Base-by-base conservation (phyloP, 2,329 filamentous ascomycete genomes). In the Aspergillus piperis region DNA sequence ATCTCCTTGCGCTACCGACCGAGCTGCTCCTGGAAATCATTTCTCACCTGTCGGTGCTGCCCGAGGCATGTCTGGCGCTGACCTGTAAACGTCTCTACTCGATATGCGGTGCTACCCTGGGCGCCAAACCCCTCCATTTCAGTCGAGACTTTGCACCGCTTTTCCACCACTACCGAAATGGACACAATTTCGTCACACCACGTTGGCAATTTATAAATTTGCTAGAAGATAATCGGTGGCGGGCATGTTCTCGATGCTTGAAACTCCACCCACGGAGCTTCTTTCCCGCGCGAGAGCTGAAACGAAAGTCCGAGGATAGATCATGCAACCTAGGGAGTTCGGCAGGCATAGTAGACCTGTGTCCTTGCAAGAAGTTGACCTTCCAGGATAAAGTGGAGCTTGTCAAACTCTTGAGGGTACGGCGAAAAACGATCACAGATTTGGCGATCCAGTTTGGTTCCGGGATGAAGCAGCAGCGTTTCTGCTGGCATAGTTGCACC, bases 291-390 rank as follows among this genome's bases (percentile, higher is more conserved):
- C 66, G 70, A 44, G 74, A 77, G 58, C 52, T 77, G n/a, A 67
- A 67, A 59, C 71, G 71, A 50, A 72, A 72, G 15, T 48, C 75
- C 5, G 73, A 75, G 42, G 63, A 62, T 23, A 71, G 75, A 32
- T 65, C 66, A 13, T 77, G 75, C 57, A 70, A 72, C 39, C 49
- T 77, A 50, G 75, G 75, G 11, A 68, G 69, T 7, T 59, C 71
- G 15, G 74, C 75, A 17, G 75, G 75, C 5, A 64, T 77, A 44
- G 74, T 77, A 41, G 75, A 77, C 42, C 54, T 77, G 27, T 77
- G 75, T 54, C 75, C 75, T 8, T 77, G 75, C 71, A 75, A 72
- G 55, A 77, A 77, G 61, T 57, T 77, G 58, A 77, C 75, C 0
- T 77, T 73, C 59, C 71, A 69, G 5, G 75, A 77, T 58, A 77